These are phyloP conservation scores for Penstemon eatonii DNA, from an alignment of 257 asterid genomes.

Conservation along the genomic window DNA sequence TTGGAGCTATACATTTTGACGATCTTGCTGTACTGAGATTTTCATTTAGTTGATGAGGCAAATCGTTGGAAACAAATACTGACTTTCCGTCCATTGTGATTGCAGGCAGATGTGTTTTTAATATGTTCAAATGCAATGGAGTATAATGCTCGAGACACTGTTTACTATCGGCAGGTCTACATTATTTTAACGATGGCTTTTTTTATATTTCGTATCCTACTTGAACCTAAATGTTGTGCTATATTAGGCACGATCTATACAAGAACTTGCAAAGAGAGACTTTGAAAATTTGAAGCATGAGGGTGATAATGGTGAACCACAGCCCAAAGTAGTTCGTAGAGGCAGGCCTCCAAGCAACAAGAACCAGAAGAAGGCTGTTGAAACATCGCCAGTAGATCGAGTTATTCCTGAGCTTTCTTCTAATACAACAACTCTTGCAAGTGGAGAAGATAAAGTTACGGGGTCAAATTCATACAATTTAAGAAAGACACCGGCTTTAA, in stretches of 20 bases:
- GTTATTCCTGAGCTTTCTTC: constrained; percentile 56
- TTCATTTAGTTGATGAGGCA: constrained; percentile 2
- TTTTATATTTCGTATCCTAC: neutral
- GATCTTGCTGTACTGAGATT: neutral
- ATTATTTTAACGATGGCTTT: constrained; percentile 19
- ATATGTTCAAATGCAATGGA: constrained; percentile 95
- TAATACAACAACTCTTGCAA: constrained; percentile 57
- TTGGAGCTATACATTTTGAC: neutral
- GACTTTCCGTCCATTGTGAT: constrained; percentile 20
- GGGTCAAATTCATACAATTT: constrained; percentile 79
- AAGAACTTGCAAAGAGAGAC: constrained; percentile 80
- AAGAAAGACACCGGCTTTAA: constrained; percentile 58
- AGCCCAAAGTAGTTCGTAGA: constrained; percentile 88
- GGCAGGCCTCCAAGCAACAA: constrained; percentile 94
- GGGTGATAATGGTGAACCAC: constrained; percentile 91
- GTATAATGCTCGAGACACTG: constrained; percentile 79
- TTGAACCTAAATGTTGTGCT: constrained; percentile 23
- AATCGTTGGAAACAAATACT: constrained; percentile 12
- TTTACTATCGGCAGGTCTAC: constrained; percentile 87
- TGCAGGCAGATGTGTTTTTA: constrained; percentile 85
- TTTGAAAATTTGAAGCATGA: constrained; percentile 80
- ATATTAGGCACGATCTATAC: constrained; percentile 82
- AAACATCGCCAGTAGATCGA: constrained; percentile 55
- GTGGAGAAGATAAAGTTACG: constrained; percentile 54
- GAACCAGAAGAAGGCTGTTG: constrained; percentile 60